A percentile compares a stretch with the other conserved stretches of the same genome.
Conservation (phyloP, 2,329 filamentous ascomycete species). For the Ophidiomyces ophidiicola region DNA sequence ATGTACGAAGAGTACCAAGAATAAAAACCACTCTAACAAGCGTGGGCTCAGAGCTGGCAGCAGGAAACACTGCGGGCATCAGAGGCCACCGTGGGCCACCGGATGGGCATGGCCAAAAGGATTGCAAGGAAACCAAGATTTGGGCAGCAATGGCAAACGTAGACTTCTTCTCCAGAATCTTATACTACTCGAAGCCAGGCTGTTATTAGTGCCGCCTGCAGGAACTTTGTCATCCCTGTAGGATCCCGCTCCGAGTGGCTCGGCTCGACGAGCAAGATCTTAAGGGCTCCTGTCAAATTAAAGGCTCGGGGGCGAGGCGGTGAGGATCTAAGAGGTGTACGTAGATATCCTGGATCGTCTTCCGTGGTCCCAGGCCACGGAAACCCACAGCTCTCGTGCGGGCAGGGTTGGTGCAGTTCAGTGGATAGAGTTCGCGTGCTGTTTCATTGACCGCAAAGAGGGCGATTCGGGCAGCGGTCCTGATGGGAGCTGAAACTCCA, state of each 20-base stretch:
- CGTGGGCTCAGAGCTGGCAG: too few species aligned
- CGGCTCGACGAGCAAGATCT: neutral
- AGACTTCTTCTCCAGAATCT: too few species aligned
- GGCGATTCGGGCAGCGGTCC: slow-evolving; percentile 1
- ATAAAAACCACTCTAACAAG: too few species aligned
- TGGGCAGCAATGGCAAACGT: slow-evolving; percentile 11
- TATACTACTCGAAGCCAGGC: too few species aligned
- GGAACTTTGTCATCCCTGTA: slow-evolving; percentile 5
- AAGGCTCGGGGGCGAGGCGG: neutral
- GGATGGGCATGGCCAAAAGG: slow-evolving; percentile 8
- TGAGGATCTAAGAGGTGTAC: neutral
- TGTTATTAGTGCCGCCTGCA: slow-evolving; percentile 6
- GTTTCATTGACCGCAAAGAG: neutral
- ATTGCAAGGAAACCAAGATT: slow-evolving; percentile 6
- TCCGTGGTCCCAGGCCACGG: neutral
- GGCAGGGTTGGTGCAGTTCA: neutral
- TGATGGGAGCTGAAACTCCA: neutral
- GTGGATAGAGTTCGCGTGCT: slow-evolving; percentile 1
- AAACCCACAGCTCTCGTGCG: neutral
- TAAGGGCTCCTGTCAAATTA: neutral
- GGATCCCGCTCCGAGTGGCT: neutral
- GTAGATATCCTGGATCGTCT: neutral
- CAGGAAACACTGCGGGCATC: too few species aligned
- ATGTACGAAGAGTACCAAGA: too few species aligned
- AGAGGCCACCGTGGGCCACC: too few species aligned